Evolutionary conservation across 306 rosid genomes (phyloP).

Genomic region (Pachyrhizus erosus): DNA sequence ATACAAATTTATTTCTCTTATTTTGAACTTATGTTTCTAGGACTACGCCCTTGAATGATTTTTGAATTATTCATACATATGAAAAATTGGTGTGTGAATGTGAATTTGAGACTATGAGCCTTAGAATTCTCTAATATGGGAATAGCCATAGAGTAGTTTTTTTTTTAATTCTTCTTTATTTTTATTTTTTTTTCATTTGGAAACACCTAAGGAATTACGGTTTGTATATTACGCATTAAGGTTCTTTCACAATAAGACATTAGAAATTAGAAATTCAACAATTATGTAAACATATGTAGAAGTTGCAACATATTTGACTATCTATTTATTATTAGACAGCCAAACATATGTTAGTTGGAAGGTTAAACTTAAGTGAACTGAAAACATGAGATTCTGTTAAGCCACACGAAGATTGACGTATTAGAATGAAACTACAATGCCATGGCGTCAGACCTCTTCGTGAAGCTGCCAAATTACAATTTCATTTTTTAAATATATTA

Average conservation of each 20-base stretch:
- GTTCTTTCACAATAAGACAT: background rate
- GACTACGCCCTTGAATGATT: background rate
- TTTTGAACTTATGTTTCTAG: too few species aligned
- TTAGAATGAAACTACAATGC: background rate
- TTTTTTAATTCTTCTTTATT: background rate
- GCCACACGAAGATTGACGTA: background rate
- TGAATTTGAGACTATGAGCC: background rate
- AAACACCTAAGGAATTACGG: background rate
- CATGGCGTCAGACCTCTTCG: background rate
- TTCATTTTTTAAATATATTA: too few species aligned
- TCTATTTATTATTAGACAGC: background rate
- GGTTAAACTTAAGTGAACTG: background rate
- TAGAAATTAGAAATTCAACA: background rate
- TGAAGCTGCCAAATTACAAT: background rate
- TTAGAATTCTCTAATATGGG: background rate
- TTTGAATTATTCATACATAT: background rate
- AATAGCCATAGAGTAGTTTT: background rate
- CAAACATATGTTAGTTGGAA: background rate
- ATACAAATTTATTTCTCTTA: too few species aligned
- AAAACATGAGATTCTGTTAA: background rate
- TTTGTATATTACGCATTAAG: background rate
- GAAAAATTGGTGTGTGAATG: background rate
- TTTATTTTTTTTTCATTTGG: background rate
- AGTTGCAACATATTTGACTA: background rate
- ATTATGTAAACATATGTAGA: background rate